Evolutionary conservation across 169 alveolate genomes (phyloP), one percentile per base, ranked within the genome.

Genomic region (Babesia ovis): DNA sequence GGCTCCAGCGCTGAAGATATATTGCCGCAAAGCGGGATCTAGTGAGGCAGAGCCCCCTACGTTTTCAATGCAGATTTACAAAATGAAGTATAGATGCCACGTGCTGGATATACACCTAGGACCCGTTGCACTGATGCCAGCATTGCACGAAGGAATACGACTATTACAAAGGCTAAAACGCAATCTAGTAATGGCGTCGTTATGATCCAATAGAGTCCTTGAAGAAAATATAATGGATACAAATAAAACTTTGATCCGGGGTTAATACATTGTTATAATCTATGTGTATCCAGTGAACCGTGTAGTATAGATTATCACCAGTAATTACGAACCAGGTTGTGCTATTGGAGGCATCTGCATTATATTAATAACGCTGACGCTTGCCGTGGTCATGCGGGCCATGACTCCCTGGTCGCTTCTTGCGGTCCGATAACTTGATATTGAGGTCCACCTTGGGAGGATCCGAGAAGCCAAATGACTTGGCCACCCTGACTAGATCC

Each of bases 401-500:
- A 34, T 37, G 54, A 23, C 45, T 50, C 32, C 74, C 29, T n/a
- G 59, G 51, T 3, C 74, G 59, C 69, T 77, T 88, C 43, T 69
- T 79, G 61, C 90, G 85, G 68, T 75, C 81, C 43, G 89, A 59
- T 12, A 68, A 69, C 81, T 93, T 96, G 32, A 94, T 91, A 84
- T 95, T 95, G 60, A 96, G 92, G 77, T 95, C 97, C 45, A 95
- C 99, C 91, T 93, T 94, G 31, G 99, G 99, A 20, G 98, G 99
- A 57, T 88, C 84, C n/a, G 95, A 90, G 55, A 97, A 92, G 14
- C 99, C 99, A 75, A 96, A 97, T 34, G 97, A 86, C 76, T 91
- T 85, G 56, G 99, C 97, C 22, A 97, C 95, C 79, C 95, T 89
- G 68, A 92, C 94, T 71, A 98, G 90, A 85, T 98, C 99, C 71